Percentiles rank a stretch among this genome's conserved stretches.
These are phyloP conservation scores for Chlorella sp. DNA, from an alignment of 139 green algal species.

Conservation along the genomic window DNA sequence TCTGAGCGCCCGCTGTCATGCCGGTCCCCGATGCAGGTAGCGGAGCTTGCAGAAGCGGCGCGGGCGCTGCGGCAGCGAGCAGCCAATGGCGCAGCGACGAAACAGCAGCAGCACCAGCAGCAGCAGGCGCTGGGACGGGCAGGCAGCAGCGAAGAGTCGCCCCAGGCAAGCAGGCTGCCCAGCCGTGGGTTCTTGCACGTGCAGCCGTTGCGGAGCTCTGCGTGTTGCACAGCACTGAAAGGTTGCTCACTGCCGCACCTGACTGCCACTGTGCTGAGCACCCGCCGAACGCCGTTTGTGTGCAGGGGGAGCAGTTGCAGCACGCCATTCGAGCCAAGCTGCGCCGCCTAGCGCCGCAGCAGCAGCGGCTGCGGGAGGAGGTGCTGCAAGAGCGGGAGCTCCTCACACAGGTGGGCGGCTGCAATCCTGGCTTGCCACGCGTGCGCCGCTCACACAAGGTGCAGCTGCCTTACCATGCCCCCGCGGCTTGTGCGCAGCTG, in stretches of 20 bases:
- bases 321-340: conserved; percentile 10
- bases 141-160: background rate
- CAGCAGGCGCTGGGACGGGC: background rate
- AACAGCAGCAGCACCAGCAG: background rate
- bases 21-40: background rate
- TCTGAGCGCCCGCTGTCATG: background rate
- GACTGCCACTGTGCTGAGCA: background rate
- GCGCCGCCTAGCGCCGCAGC: background rate
- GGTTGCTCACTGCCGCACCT: background rate
- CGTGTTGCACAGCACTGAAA: too few species aligned
- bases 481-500: too few species aligned
- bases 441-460: too few species aligned
- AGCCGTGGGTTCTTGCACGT: too few species aligned
- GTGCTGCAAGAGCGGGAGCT: conserved; percentile 6
- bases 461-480: too few species aligned
- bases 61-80: background rate
- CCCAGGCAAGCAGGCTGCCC: too few species aligned
- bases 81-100: background rate
- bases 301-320: conserved; percentile 2
- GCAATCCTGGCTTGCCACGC: background rate
- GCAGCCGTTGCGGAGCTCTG: too few species aligned
- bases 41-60: background rate
- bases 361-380: conserved; percentile 14
- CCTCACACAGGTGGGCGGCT: background rate
- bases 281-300: background rate